Percentiles rank a stretch among this genome's conserved stretches.
phyloP scores from a whole-genome alignment of 495 filamentous ascomycete genomes.

The Aspergillus conjunctus region DNA sequence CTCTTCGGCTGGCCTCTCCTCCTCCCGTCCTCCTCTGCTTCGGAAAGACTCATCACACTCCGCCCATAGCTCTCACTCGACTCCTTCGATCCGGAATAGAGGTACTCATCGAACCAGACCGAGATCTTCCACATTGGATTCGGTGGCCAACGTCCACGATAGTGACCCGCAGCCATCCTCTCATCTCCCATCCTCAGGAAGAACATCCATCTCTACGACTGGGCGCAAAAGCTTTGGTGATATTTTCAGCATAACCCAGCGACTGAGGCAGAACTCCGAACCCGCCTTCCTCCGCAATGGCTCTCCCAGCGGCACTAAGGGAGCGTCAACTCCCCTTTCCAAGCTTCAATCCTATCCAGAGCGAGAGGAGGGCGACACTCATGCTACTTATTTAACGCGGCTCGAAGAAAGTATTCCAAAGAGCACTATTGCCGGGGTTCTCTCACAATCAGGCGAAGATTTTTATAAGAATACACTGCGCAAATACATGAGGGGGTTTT shows the following conservation, averaged over 20 bases:
- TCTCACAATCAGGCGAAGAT: slow-evolving; percentile 80
- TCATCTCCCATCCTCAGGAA: slow-evolving; percentile 58
- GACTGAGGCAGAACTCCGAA: slow-evolving; percentile 78
- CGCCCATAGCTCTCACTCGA: slow-evolving; percentile 69
- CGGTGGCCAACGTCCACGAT: slow-evolving; percentile 58
- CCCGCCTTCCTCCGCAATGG: slow-evolving; percentile 62
- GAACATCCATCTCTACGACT: slow-evolving; percentile 79
- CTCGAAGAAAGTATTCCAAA: slow-evolving; percentile 77
- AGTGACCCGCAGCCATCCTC: slow-evolving; percentile 60
- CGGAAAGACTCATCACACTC: slow-evolving; percentile 68
- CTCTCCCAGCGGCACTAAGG: slow-evolving; percentile 47
- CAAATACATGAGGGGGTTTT: slow-evolving; percentile 93
- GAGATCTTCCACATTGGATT: slow-evolving; percentile 89
- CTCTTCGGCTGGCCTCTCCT: slow-evolving; percentile 48
- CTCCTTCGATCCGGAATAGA: slow-evolving; percentile 56
- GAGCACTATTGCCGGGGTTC: slow-evolving; percentile 74
- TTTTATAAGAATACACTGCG: slow-evolving; percentile 82
- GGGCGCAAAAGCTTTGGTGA: slow-evolving; percentile 90
- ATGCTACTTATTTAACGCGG: slow-evolving; percentile 81
- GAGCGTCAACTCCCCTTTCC: slow-evolving; percentile 65
- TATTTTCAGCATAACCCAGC: slow-evolving; percentile 71
- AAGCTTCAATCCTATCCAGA: slow-evolving; percentile 76
- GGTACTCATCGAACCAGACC: slow-evolving; percentile 46
- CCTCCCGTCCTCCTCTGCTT: slow-evolving; percentile 46
- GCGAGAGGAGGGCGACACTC: slow-evolving; percentile 84